Conservation (phyloP, 768 basidiomycete genomes). For the Hygrophorus russula region DNA sequence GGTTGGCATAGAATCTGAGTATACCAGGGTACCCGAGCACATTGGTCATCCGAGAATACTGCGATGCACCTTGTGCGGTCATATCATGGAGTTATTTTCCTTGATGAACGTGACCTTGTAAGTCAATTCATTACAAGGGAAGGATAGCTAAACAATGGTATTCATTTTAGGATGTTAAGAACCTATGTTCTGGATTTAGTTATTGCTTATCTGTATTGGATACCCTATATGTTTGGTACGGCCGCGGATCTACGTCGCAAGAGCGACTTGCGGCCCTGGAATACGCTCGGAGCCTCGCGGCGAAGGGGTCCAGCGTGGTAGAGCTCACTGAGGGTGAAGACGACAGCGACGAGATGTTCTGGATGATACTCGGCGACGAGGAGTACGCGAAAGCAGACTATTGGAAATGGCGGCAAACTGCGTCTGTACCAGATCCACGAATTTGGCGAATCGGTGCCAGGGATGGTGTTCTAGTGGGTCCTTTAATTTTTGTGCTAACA, state of each 20-base stretch:
- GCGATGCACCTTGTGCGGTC: constrained; percentile 69
- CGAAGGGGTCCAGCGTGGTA: constrained; percentile 26
- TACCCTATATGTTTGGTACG: constrained; percentile 74
- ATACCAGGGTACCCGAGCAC: constrained; percentile 51
- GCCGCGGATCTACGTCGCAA: constrained; percentile 46
- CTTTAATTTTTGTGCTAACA: background rate
- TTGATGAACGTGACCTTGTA: constrained; percentile 70
- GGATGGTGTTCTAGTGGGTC: constrained; percentile 30
- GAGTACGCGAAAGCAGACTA: constrained; percentile 72
- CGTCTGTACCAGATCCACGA: constrained; percentile 31
- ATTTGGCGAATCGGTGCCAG: constrained; percentile 48
- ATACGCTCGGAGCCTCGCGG: constrained; percentile 44
- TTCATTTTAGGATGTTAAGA: constrained; percentile 39
- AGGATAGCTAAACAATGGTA: constrained; percentile 5
- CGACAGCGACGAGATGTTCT: constrained; percentile 65
- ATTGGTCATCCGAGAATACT: constrained; percentile 74
- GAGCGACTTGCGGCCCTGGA: constrained; percentile 54
- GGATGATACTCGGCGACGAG: constrained; percentile 74
- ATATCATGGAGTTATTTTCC: constrained; percentile 34
- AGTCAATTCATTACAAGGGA: constrained; percentile 10
- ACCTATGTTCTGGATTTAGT: constrained; percentile 78
- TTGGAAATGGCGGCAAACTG: constrained; percentile 59
- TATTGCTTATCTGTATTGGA: constrained; percentile 66
- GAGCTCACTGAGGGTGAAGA: constrained; percentile 60
- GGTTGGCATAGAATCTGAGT: background rate